phyloP scores from a whole-genome alignment of 257 asterid genomes.

The Ehretia macrophylla region DNA sequence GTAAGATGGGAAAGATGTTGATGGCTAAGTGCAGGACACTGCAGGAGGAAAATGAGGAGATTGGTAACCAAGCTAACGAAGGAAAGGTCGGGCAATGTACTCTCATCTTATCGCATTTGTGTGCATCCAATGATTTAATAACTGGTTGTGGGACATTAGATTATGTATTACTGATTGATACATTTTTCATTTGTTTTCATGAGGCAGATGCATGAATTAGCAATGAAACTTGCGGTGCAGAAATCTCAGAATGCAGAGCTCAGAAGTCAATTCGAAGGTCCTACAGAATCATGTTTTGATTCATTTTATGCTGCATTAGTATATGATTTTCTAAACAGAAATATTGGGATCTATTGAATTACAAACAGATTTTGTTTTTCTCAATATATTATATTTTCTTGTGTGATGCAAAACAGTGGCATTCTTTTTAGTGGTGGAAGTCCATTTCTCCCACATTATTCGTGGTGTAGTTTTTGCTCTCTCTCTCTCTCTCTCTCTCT shows the following conservation, averaged over 20 bases:
- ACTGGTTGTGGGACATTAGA: not conserved
- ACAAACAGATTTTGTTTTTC: too few relatives aligned
- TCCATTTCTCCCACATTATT: too few relatives aligned
- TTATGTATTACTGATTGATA: constrained; percentile 4
- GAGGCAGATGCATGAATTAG: constrained; percentile 75
- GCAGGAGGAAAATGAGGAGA: constrained; percentile 96
- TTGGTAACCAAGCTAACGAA: constrained; percentile 95
- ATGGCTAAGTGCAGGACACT: constrained; percentile 96
- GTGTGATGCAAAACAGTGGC: too few relatives aligned
- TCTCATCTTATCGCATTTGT: too few relatives aligned
- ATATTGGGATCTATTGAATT: too few relatives aligned
- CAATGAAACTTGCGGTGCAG: constrained; percentile 76
- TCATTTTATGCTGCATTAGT: too few relatives aligned
- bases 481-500: too few relatives aligned
- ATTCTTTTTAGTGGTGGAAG: too few relatives aligned
- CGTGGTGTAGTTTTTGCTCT: too few relatives aligned
- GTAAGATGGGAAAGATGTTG: constrained; percentile 96
- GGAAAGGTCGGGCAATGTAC: constrained; percentile 68
- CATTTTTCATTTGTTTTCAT: constrained; percentile 5
- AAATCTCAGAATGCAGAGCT: constrained; percentile 81
- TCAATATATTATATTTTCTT: too few relatives aligned
- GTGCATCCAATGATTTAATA: not conserved
- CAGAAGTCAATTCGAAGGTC: constrained; percentile 81
- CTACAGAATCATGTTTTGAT: constrained; percentile 12
- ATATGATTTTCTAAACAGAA: too few relatives aligned